Evolutionary conservation across 257 asterid species (phyloP).

Genomic region (Echites panduratus): DNA sequence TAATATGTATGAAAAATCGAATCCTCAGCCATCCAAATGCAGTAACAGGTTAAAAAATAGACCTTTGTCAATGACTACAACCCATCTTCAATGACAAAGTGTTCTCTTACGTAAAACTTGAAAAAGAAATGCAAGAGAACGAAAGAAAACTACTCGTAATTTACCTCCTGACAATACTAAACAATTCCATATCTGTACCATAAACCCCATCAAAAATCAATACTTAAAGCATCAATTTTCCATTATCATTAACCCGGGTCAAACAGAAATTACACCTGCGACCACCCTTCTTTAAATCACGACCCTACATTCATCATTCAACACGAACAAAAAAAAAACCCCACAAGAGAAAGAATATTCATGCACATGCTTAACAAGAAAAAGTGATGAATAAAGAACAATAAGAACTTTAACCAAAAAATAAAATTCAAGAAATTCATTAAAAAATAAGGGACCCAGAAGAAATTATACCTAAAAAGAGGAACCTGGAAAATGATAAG

Average conservation of each 20-base stretch:
- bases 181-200: neutral
- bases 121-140: neutral
- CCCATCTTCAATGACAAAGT: neutral
- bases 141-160: neutral
- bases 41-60: neutral
- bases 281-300: neutral
- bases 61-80: neutral
- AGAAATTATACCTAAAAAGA: conserved; percentile 47
- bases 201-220: neutral
- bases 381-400: neutral
- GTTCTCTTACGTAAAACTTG: neutral
- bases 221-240: neutral
- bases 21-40: neutral
- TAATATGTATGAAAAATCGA: neutral
- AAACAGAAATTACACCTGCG: neutral
- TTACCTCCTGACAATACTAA: neutral
- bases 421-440: neutral
- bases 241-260: neutral
- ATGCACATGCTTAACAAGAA: neutral
- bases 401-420: neutral
- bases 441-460: neutral
- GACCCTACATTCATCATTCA: neutral
- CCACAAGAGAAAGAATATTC: neutral
- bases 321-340: neutral
- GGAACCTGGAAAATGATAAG: conserved; percentile 56